phyloP scores from a whole-genome alignment of 2,329 filamentous ascomycete genomes.

The Colletotrichum sp. region DNA sequence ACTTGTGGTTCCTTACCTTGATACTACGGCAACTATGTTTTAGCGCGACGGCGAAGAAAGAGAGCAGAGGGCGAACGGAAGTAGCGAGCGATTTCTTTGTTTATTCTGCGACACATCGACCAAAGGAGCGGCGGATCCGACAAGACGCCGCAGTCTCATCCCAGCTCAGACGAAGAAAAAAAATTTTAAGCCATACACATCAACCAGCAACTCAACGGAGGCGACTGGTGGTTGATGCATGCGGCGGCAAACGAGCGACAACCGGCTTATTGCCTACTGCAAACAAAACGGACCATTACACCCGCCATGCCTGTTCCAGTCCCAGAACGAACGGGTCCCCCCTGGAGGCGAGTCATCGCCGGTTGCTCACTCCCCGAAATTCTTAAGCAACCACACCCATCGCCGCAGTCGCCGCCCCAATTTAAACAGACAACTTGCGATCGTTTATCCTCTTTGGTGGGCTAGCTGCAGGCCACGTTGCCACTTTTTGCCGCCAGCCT shows the following conservation, averaged over 20 bases:
- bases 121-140: constrained; percentile 12
- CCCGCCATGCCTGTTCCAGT: background rate
- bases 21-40: background rate
- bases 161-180: background rate
- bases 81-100: constrained; percentile 7
- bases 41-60: background rate
- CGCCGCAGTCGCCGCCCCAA: background rate
- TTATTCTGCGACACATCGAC: background rate
- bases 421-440: constrained; percentile 1
- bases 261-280: constrained; percentile 1
- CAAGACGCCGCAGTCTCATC: background rate
- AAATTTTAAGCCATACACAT: background rate
- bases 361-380: background rate
- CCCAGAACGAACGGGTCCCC: background rate
- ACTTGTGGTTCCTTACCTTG: background rate
- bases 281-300: background rate
- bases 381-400: background rate
- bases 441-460: constrained; percentile 25
- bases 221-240: constrained; percentile 4
- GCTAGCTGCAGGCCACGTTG: constrained; percentile 34
- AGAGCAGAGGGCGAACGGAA: background rate
- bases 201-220: background rate
- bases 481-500: constrained; percentile 32
- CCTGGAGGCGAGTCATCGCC: constrained; percentile 7
- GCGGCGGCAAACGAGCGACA: constrained; percentile 11